Base-by-base conservation (phyloP, 345 rosid species). In the Lepidium africanum region DNA sequence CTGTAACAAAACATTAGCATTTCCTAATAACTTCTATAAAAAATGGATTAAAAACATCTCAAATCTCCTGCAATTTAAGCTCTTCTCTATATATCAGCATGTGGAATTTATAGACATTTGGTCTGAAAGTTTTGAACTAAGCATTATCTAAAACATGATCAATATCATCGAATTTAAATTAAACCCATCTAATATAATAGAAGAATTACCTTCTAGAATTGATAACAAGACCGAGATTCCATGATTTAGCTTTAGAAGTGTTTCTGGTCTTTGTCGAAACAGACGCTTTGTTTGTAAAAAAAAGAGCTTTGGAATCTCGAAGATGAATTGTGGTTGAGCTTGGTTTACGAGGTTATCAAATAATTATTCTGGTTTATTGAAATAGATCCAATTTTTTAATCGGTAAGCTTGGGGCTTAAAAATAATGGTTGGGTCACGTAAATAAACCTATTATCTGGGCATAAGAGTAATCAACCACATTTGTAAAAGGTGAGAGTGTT, bases 241-340 rank as follows among this genome's bases (percentile, higher is more conserved):
- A 78, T 59, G 85, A 71, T 51, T 74, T 74, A 72, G 73, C 30
- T 74, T 76, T 65, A 69, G 52, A 45, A 73, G 67, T 42, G 78
- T 49, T 63, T 69, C 70, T 74, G 74, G 85, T 73, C 80, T 77
- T 82, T 56, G 75, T 73, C 33, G 73, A 76, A 39, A 75, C 71
- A 69, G 81, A 77, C 79, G 68, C 73, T 72, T 49, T 84, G 74
- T 79, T 77, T 71, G 84, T 81, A 79, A 30, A 67, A 36, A 42
- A 71, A 74, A 43, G 72, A 74, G 63, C 46, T 70, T 65, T 56
- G 71, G 47, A 73, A 66, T 53, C 74, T 70, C 16, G 67, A 69
- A 59, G 81, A 65, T 47, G 72, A 21, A n/a, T 65, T 81, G 76
- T 55, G 50, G 38, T 67, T 76, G 59, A 57, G 65, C n/a, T n/a